Base-by-base conservation (phyloP, 768 basidiomycete genomes). In the Leccinum truebloodii region DNA sequence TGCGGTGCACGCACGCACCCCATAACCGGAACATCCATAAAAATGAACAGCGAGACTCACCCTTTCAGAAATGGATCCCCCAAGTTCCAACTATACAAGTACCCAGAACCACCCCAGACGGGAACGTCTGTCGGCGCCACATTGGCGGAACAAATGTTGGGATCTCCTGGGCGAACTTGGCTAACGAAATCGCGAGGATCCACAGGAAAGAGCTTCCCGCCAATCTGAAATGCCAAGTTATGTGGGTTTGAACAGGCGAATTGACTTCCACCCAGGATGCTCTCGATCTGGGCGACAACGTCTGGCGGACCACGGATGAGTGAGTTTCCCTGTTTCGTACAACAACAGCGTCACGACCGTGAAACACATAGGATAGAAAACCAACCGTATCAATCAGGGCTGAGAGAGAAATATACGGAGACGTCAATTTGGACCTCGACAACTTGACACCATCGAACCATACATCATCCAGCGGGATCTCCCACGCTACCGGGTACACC, bases 11-110 rank as follows among this genome's bases (percentile, higher is more conserved):
- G 30, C 50, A 14, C 44, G 44, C 44, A n/a, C 46, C 2, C 48
- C 12, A 22, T 46, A 22, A 24, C 13, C 8, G 55, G 54, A 55
- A 16, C 28, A 35, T 10, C 5, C 34, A 24, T 18, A 52, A n/a
- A 54, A 44, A 46, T 46, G 35, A 53, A 55, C 55, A 55, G 16
- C 34, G 3, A 3, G 24, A 75, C 83, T 50, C 61, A 90, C 89
- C 87, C 81, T 69, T 90, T 90, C 59, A 92, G 66, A 65, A 92
- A 92, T 1, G 90, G 90, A 63, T 81, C 83, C 2, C 90, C 90
- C 32, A 92, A 74, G 73, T 84, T 90, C 90, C 90, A 92, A 65
- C 84, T 86, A 65, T 88, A 90, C 52, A 87, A 69, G 64, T 86
- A 90, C 4, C 83, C 83, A 28, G 68, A 60, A 12, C 81, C 74